These are phyloP conservation scores for Alnus rubra DNA, from an alignment of 306 rosid genomes.

Conservation along the genomic window DNA sequence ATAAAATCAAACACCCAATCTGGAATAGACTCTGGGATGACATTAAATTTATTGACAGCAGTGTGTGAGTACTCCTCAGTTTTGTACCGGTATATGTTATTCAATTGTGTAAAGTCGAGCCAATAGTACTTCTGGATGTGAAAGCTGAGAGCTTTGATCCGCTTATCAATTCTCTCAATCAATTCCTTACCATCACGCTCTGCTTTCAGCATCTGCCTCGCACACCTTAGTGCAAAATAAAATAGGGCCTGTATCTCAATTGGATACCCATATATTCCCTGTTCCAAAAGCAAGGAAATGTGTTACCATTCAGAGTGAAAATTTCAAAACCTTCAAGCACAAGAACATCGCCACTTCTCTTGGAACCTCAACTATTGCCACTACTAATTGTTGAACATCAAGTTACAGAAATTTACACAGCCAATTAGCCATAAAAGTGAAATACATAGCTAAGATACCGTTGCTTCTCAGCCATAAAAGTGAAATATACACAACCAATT, in stretches of 20 bases:
- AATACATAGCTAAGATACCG: background rate
- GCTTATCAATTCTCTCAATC: constrained; percentile 18
- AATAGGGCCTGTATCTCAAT: constrained; percentile 27
- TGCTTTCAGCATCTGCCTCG: constrained; percentile 16
- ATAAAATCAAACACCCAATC: constrained; percentile 26
- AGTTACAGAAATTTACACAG: background rate
- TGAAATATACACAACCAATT: background rate
- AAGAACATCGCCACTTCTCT: background rate
- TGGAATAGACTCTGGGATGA: constrained; percentile 21
- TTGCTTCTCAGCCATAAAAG: background rate
- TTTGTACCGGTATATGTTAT: constrained; percentile 18
- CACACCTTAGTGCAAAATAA: constrained; percentile 20
- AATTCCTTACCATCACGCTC: constrained; percentile 9
- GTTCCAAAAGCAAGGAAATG: background rate
- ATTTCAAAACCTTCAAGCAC: background rate
- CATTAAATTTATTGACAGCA: constrained; percentile 22
- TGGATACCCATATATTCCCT: constrained; percentile 27
- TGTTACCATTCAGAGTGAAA: background rate
- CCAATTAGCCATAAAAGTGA: background rate
- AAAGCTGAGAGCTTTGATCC: constrained; percentile 20
- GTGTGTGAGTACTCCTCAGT: constrained; percentile 26
- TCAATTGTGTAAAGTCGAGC: constrained; percentile 17
- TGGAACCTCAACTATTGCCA: background rate
- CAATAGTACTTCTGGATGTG: constrained; percentile 17
- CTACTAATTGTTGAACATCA: background rate